Base-by-base conservation (phyloP, 2,329 filamentous ascomycete species). In the Fusarium gaditjirri region DNA sequence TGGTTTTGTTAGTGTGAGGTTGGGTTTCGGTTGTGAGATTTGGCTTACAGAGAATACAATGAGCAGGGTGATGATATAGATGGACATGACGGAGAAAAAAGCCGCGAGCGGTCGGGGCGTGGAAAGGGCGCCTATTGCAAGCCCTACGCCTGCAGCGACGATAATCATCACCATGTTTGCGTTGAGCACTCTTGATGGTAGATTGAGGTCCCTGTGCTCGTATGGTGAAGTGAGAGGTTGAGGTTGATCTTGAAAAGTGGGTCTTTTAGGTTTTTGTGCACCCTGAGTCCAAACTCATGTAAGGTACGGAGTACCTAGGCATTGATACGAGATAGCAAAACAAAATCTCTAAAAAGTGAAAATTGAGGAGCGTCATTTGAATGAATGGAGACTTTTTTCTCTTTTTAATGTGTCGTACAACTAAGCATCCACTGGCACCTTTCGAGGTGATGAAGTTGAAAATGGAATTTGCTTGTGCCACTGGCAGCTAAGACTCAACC, bases 1-100 rank as follows among this genome's bases (percentile, higher is more conserved):
- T 80, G 47, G 2, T 5, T 21, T 13, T 17, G 56, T 71, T n/a
- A 75, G 56, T 21, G 52, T 19, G 5, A 23, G 17, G 33, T 21
- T 35, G 10, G 41, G 21, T 17, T 3, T 17, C 16, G 2, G 21
- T 43, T 19, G 19, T 49, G 23, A 6, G 43, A 35, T 17, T 53
- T 27, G 27, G 27, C 76, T 61, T 72, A 82, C 82, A 35, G 79
- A 78, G 33, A 78, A 44, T 53, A 80, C 81, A 52, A 81, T 74
- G 58, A 70, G 19, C 5, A 78, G 54, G 25, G 58, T 57, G n/a
- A 78, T 61, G 52, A 78, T 63, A 44, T 74, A 25, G 5, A 72
- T 46, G 9, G 77, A 44, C 33, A 79, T 21, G 33, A 60, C 57
- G 1, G 73, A 71, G 14, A 74, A 49, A 36, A 70, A 39, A 6